Conservation (phyloP, 768 basidiomycete genomes). For the Lactarius hatsudake region DNA sequence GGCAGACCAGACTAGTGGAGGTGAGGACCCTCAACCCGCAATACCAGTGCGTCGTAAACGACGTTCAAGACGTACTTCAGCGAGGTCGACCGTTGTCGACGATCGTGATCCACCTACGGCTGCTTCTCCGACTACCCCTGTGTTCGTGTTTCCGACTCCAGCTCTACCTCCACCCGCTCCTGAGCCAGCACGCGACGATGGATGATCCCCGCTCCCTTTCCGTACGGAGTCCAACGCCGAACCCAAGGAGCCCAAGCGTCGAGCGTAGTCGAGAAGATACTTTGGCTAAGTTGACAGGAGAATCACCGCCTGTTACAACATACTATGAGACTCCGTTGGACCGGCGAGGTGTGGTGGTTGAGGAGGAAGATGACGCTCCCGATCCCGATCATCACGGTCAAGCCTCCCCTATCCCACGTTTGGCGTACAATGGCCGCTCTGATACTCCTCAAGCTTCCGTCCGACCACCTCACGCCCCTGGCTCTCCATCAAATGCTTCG, state of each 20-base stretch:
- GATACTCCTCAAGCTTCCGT: conserved; percentile 38
- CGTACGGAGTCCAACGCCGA: conserved; percentile 25
- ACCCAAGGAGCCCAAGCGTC: conserved; percentile 24
- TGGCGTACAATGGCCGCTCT: conserved; percentile 45
- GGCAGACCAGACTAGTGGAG: conserved; percentile 56
- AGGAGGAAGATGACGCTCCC: conserved; percentile 25
- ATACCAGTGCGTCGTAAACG: conserved; percentile 25
- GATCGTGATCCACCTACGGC: conserved; percentile 32
- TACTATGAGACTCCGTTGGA: conserved; percentile 25
- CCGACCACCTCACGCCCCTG: conserved; percentile 49
- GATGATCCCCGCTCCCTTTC: not conserved
- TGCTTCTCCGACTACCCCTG: conserved; percentile 29
- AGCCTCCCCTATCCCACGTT: conserved; percentile 39
- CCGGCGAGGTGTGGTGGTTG: conserved; percentile 25
- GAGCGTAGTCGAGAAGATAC: conserved; percentile 27
- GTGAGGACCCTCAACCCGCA: conserved; percentile 44
- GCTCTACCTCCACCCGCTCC: conserved; percentile 17
- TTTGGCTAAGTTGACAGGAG: conserved; percentile 26
- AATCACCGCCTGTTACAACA: conserved; percentile 7
- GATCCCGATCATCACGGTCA: conserved; percentile 30
- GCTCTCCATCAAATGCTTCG: conserved; percentile 48
- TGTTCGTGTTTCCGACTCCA: conserved; percentile 15
- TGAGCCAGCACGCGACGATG: conserved; percentile 21
- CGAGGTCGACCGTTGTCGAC: conserved; percentile 33
- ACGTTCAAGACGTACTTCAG: conserved; percentile 22